Conservation (phyloP, 225 moss, liverwort and hornwort species). For the Bryoerythrophyllum caledonicum region DNA sequence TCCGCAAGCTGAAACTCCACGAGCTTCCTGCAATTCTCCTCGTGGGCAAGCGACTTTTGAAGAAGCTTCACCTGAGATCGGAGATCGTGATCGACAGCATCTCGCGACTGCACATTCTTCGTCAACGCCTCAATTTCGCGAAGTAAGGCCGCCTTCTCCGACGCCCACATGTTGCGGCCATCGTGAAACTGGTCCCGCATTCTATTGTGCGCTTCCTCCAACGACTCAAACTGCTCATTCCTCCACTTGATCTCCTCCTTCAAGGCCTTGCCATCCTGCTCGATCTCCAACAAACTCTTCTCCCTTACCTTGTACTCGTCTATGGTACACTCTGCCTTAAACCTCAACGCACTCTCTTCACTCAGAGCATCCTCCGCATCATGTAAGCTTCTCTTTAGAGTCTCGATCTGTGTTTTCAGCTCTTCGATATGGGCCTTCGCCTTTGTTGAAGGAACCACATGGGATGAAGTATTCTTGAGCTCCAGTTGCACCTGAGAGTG, state of each 20-base stretch:
- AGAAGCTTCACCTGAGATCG: slow-evolving; percentile 59
- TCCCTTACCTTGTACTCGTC: slow-evolving; percentile 59
- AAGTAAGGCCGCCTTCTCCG: slow-evolving; percentile 54
- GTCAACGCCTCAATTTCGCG: slow-evolving; percentile 64
- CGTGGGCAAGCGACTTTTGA: slow-evolving; percentile 68
- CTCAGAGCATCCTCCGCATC: slow-evolving; percentile 56
- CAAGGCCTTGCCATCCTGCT: slow-evolving; percentile 52
- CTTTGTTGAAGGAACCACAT: slow-evolving; percentile 28
- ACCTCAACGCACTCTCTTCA: slow-evolving; percentile 47
- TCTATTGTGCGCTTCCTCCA: slow-evolving; percentile 73
- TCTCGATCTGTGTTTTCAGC: slow-evolving; percentile 28
- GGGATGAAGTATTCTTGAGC: slow-evolving; percentile 36
- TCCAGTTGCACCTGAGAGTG: slow-evolving; percentile 51
- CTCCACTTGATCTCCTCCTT: slow-evolving; percentile 76
- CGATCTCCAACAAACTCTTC: slow-evolving; percentile 60
- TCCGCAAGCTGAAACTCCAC: slow-evolving; percentile 65
- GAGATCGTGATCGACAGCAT: slow-evolving; percentile 44
- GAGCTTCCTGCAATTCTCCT: slow-evolving; percentile 74
- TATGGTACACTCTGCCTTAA: slow-evolving; percentile 54
- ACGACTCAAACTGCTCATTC: slow-evolving; percentile 81
- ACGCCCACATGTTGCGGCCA: slow-evolving; percentile 49
- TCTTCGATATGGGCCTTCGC: slow-evolving; percentile 42
- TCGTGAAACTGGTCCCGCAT: slow-evolving; percentile 60
- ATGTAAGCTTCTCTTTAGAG: slow-evolving; percentile 49
- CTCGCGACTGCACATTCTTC: slow-evolving; percentile 58